Conservation (phyloP, 805 yeast species). For the Candida montana region DNA sequence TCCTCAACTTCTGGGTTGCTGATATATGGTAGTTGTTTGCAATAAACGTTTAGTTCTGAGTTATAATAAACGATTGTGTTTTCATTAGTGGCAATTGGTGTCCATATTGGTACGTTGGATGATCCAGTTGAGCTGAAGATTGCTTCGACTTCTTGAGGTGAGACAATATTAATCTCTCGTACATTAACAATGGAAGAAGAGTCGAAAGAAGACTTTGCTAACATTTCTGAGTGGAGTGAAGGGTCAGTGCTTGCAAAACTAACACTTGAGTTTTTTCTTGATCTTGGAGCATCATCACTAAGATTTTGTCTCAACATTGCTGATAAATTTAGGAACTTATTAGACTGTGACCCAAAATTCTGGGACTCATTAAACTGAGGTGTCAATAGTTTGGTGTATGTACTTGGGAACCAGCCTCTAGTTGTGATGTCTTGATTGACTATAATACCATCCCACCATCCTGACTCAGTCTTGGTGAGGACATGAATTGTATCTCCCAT, state of each 20-base stretch:
- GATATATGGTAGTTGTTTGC: constrained; percentile 52
- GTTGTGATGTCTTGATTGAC: constrained; percentile 26
- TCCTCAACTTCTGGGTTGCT: constrained; percentile 32
- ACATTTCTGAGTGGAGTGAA: constrained; percentile 27
- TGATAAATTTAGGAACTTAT: constrained; percentile 16
- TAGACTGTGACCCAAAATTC: background rate
- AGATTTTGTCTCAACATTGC: constrained; percentile 22
- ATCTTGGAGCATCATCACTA: constrained; percentile 21
- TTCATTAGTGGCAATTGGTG: constrained; percentile 51
- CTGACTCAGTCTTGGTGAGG: constrained; percentile 52
- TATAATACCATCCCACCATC: constrained; percentile 87
- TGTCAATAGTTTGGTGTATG: constrained; percentile 41
- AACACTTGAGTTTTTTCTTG: constrained; percentile 44
- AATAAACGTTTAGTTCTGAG: constrained; percentile 52
- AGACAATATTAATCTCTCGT: constrained; percentile 25
- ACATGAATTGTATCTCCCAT: constrained; percentile 73
- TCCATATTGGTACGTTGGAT: constrained; percentile 46
- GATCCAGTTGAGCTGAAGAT: constrained; percentile 30
- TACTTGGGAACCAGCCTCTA: constrained; percentile 86
- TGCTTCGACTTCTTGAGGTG: constrained; percentile 33
- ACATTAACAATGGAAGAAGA: constrained; percentile 12
- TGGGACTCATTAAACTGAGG: background rate
- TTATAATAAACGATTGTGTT: constrained; percentile 57
- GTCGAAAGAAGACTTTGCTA: constrained; percentile 5
- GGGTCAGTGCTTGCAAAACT: constrained; percentile 38